Conservation (phyloP, 768 basidiomycete genomes). For the Phylloporus sp. region DNA sequence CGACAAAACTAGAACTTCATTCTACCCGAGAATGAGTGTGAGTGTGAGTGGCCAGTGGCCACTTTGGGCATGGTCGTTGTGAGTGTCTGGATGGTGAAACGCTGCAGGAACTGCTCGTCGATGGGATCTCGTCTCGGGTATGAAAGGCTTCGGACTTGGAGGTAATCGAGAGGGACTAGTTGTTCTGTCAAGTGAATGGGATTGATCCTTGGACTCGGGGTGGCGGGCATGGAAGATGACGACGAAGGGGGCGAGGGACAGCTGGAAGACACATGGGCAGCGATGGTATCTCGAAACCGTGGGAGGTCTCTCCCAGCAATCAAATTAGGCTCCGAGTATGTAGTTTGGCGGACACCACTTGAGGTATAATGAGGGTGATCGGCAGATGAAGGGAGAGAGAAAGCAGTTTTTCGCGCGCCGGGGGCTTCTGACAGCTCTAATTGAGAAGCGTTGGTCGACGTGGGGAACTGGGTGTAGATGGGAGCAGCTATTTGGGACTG, state of each 20-base stretch:
- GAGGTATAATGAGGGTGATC: conserved; percentile 22
- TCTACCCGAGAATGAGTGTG: conserved; percentile 25
- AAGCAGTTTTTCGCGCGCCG: conserved; percentile 23
- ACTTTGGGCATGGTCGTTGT: conserved; percentile 19
- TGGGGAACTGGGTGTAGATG: conserved; percentile 30
- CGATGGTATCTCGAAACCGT: conserved; percentile 19
- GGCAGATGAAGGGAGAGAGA: conserved; percentile 28
- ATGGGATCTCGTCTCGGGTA: conserved; percentile 55
- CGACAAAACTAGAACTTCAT: conserved; percentile 14
- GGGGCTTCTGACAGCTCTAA: conserved; percentile 22
- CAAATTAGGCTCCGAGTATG: conserved; percentile 31
- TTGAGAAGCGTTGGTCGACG: conserved; percentile 26
- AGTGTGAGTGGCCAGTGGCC: conserved; percentile 8
- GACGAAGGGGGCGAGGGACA: conserved; percentile 34
- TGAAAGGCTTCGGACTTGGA: conserved; percentile 54
- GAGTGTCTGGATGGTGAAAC: conserved; percentile 39
- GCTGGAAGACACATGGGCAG: conserved; percentile 22
- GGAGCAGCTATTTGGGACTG: conserved; percentile 20
- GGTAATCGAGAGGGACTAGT: conserved; percentile 61
- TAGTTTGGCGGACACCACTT: conserved; percentile 24
- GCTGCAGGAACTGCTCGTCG: conserved; percentile 59
- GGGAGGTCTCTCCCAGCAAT: conserved; percentile 15
- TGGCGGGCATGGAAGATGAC: conserved; percentile 36
- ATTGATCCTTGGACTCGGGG: conserved; percentile 30
- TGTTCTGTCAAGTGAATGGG: conserved; percentile 25